Evolutionary conservation across 805 yeast species (phyloP).

Genomic region (Ogataea pignaliae): DNA sequence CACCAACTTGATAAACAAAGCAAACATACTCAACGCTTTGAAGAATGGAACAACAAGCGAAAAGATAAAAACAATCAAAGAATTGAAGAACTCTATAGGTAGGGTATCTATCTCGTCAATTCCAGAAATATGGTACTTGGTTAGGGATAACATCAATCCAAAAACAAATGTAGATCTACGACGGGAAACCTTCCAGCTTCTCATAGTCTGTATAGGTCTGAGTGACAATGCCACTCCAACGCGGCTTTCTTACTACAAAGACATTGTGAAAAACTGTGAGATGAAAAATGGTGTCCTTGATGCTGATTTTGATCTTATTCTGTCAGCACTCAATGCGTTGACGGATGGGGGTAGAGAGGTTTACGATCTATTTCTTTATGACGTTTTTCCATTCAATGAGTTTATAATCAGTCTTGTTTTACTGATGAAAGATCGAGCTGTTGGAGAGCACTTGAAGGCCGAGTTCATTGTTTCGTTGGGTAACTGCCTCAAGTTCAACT

Average conservation of each 20-base stretch:
- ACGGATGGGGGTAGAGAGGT: constrained; percentile 33
- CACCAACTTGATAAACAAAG: constrained; percentile 17
- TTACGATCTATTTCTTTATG: constrained; percentile 17
- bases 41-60: constrained; percentile 20
- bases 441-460: constrained; percentile 8
- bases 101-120: constrained; percentile 53
- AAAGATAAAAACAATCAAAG: constrained; percentile 47
- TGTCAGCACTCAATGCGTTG: constrained; percentile 47
- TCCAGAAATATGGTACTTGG: constrained; percentile 74
- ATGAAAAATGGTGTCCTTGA: constrained; percentile 38
- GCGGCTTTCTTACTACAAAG: constrained; percentile 54
- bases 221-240: constrained; percentile 48
- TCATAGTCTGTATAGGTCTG: constrained; percentile 50
- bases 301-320: constrained; percentile 31
- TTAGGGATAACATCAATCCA: constrained; percentile 46
- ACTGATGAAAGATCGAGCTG: constrained; percentile 1
- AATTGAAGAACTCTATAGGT: constrained; percentile 46
- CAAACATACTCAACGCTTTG: constrained; percentile 16
- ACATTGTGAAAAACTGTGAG: constrained; percentile 44
- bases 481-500: constrained; percentile 20
- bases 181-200: constrained; percentile 47
- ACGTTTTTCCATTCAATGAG: constrained; percentile 11
- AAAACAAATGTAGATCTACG: constrained; percentile 32
- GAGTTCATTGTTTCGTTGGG: constrained; percentile 12
- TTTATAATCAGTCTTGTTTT: constrained; percentile 10